Percentiles rank a stretch among this genome's conserved stretches.
These are phyloP conservation scores for Barnettozyma sucrosica DNA, from an alignment of 805 yeast genomes.

Conservation along the genomic window DNA sequence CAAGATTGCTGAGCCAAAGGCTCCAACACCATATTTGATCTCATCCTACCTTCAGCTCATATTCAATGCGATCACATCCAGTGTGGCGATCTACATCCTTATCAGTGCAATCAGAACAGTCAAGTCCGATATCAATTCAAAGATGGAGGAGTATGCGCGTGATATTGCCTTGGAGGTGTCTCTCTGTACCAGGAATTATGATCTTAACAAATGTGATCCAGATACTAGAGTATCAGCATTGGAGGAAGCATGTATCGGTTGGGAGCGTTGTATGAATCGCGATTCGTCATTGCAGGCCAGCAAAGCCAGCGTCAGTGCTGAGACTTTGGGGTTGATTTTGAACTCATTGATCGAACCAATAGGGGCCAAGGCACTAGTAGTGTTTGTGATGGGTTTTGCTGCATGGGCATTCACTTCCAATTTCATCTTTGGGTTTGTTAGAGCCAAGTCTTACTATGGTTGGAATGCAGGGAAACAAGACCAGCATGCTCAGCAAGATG, in stretches of 20 bases:
- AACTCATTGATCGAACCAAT: slow-evolving; percentile 65
- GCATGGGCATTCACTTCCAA: slow-evolving; percentile 54
- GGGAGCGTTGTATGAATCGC: slow-evolving; percentile 64
- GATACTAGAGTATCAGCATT: slow-evolving; percentile 53
- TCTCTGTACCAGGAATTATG: slow-evolving; percentile 45
- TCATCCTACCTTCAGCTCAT: slow-evolving; percentile 57
- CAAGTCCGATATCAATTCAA: slow-evolving; percentile 45
- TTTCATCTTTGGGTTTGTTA: slow-evolving; percentile 58
- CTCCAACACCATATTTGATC: slow-evolving; percentile 48
- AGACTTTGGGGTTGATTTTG: slow-evolving; percentile 53
- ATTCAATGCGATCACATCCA: slow-evolving; percentile 42
- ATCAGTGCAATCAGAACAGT: slow-evolving; percentile 42
- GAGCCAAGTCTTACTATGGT: slow-evolving; percentile 44
- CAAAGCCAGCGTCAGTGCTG: slow-evolving; percentile 54
- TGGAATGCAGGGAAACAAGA: slow-evolving; percentile 15
- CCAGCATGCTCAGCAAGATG: background rate
- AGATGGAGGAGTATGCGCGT: slow-evolving; percentile 42
- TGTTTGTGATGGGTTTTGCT: slow-evolving; percentile 34
- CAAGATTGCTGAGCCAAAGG: slow-evolving; percentile 42
- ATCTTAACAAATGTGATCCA: slow-evolving; percentile 52
- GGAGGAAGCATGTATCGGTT: slow-evolving; percentile 47
- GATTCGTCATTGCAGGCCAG: slow-evolving; percentile 39
- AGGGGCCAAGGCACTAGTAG: slow-evolving; percentile 50
- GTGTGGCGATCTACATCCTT: slow-evolving; percentile 39
- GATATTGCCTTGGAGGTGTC: slow-evolving; percentile 46